These are phyloP conservation scores for Pseudoscleropodium purum DNA, from an alignment of 225 moss, liverwort and hornwort genomes.

Conservation along the genomic window DNA sequence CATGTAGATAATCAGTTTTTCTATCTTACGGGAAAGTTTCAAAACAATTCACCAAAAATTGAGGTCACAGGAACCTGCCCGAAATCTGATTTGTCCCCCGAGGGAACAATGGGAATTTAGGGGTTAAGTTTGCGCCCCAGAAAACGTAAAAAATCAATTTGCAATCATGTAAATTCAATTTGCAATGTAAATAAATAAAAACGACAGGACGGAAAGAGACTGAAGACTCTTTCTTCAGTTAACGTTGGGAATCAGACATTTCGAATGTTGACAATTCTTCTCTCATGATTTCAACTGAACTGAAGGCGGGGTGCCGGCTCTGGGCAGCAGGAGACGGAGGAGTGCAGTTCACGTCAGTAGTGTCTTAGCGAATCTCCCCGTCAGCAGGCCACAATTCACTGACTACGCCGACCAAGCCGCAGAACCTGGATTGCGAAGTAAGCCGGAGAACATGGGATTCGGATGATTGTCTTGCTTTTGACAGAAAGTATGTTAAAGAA, in stretches of 20 bases:
- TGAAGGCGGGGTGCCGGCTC: neutral
- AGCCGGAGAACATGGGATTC: neutral
- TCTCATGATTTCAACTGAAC: neutral
- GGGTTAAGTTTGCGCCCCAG: rapidly evolving
- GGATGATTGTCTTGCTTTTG: neutral
- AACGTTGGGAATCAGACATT: neutral
- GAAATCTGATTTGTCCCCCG: no score
- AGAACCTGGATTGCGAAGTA: neutral
- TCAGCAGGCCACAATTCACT: neutral
- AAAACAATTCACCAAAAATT: no score
- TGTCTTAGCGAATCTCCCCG: neutral
- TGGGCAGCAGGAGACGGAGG: neutral
- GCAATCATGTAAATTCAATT: no score
- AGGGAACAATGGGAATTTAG: no score
- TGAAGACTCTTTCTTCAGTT: neutral
- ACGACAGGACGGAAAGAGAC: no score
- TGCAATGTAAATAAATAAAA: neutral
- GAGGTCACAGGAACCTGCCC: no score
- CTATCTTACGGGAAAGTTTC: no score
- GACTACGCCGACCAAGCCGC: neutral
- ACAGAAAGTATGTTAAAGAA: neutral
- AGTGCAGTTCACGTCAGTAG: neutral
- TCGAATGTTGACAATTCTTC: neutral
- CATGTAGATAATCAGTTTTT: no score
- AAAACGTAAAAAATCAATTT: neutral